These are phyloP conservation scores for Chrysosporium queenslandicum DNA, from an alignment of 2,329 filamentous ascomycete genomes.

Conservation along the genomic window DNA sequence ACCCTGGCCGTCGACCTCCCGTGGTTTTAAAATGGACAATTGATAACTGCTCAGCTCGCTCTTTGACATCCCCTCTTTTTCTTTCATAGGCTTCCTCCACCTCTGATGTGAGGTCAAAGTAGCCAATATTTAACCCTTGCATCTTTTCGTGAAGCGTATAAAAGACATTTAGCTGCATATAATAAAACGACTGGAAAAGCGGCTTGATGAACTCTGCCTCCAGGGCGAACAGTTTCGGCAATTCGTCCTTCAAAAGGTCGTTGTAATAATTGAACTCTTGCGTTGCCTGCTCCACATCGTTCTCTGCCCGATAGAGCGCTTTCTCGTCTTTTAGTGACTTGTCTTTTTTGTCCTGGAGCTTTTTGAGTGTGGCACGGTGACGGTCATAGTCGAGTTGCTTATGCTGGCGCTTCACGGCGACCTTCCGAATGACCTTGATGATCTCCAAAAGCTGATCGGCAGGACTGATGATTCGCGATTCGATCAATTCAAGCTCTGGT, in stretches of 20 bases:
- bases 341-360: conserved; percentile 95
- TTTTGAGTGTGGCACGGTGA: conserved; percentile 72
- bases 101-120: conserved; percentile 85
- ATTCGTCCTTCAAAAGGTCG: conserved; percentile 87
- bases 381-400: conserved; percentile 96
- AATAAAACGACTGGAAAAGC: conserved; percentile 98
- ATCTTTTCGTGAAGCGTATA: conserved; percentile 97
- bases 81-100: conserved; percentile 83
- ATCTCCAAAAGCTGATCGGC: conserved; percentile 89
- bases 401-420: conserved; percentile 80
- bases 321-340: conserved; percentile 95
- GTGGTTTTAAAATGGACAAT: conserved; percentile 91
- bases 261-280: conserved; percentile 98
- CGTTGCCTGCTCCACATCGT: conserved; percentile 78
- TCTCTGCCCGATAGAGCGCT: conserved; percentile 89
- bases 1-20: conserved; percentile 44
- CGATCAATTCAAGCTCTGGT: conserved; percentile 96
- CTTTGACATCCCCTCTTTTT: conserved; percentile 81
- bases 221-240: conserved; percentile 80
- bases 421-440: conserved; percentile 90
- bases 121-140: conserved; percentile 94
- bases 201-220: conserved; percentile 94
- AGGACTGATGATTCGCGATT: conserved; percentile 77
- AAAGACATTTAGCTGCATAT: conserved; percentile 99
- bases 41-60: conserved; percentile 70